Percentiles rank a stretch among this genome's conserved stretches.
phyloP scores from a whole-genome alignment of 164 flowering plant genomes.

The Aristolochia fimbriata region DNA sequence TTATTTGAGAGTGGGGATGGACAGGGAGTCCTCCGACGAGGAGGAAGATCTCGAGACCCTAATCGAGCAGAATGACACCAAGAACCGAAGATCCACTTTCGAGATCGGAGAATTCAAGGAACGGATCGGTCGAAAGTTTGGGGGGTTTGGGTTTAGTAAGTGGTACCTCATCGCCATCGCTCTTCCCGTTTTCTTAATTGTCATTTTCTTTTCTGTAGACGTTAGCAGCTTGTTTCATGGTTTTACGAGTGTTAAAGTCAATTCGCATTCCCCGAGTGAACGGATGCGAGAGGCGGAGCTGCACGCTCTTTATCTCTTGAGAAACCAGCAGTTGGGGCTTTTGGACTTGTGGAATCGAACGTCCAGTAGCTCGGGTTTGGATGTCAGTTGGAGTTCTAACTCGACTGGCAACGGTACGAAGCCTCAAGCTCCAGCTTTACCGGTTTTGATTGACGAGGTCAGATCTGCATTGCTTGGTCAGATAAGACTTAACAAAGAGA shows the following conservation, averaged over 20 bases:
- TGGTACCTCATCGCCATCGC: conserved; percentile 38
- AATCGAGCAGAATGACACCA: conserved; percentile 32
- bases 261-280: conserved; percentile 11
- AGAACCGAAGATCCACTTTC: conserved; percentile 7
- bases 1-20: conserved; percentile 9
- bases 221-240: conserved; percentile 26
- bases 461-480: conserved; percentile 42
- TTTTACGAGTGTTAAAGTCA: conserved; percentile 4
- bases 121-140: conserved; percentile 8
- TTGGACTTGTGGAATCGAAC: conserved; percentile 53
- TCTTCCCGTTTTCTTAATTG: conserved; percentile 35
- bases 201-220: conserved; percentile 45
- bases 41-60: conserved; percentile 50
- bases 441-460: conserved; percentile 25
- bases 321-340: conserved; percentile 61
- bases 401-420: not conserved
- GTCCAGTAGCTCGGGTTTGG: not conserved
- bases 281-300: conserved; percentile 71
- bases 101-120: conserved; percentile 11
- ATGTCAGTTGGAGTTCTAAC: conserved; percentile 5
- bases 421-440: too few species aligned
- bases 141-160: conserved; percentile 19
- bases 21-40: conserved; percentile 35
- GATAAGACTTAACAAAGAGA: conserved; percentile 55
- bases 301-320: conserved; percentile 54